Evolutionary conservation across 371 early-diverging fungal species (phyloP).

Genomic region (Conidiobolus incongruus): DNA sequence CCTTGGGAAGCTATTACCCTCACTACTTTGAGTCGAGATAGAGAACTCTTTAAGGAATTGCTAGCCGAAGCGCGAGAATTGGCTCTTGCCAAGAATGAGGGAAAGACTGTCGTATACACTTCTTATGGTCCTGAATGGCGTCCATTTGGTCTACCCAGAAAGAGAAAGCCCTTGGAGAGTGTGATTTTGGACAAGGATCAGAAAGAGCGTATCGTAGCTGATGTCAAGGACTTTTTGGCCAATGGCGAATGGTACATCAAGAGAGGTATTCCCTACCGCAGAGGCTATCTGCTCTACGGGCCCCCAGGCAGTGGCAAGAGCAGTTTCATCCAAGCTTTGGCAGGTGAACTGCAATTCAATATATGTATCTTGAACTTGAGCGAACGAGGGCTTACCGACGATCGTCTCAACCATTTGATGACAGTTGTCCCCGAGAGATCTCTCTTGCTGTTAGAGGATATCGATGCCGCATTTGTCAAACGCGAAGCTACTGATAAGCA

Average conservation of each 20-base stretch:
- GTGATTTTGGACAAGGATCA: slow-evolving; percentile 68
- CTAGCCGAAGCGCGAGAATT: slow-evolving; percentile 60
- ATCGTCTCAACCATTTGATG: slow-evolving; percentile 68
- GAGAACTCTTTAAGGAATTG: slow-evolving; percentile 42
- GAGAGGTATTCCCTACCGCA: slow-evolving; percentile 87
- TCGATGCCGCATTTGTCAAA: slow-evolving; percentile 89
- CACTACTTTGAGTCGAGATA: slow-evolving; percentile 68
- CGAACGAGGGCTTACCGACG: slow-evolving; percentile 74
- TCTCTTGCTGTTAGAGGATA: slow-evolving; percentile 94
- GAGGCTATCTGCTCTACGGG: slow-evolving; percentile 95
- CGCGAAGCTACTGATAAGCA: slow-evolving; percentile 12
- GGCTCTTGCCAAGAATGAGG: slow-evolving; percentile 71
- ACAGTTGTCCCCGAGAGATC: slow-evolving; percentile 78
- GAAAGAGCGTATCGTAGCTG: slow-evolving; percentile 46
- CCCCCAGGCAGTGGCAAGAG: slow-evolving; percentile 99
- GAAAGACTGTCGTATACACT: slow-evolving; percentile 87
- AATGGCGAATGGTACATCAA: slow-evolving; percentile 89
- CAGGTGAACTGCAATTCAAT: slow-evolving; percentile 79
- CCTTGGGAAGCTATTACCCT: slow-evolving; percentile 91
- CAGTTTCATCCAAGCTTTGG: slow-evolving; percentile 89
- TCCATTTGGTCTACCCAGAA: slow-evolving; percentile 86
- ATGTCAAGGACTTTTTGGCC: slow-evolving; percentile 64
- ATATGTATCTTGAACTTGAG: slow-evolving; percentile 80
- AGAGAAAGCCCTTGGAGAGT: slow-evolving; percentile 51
- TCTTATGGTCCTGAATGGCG: slow-evolving; percentile 93